Base-by-base conservation (phyloP, 176 grass and related monocot genomes). In the Elaeis guineensis region DNA sequence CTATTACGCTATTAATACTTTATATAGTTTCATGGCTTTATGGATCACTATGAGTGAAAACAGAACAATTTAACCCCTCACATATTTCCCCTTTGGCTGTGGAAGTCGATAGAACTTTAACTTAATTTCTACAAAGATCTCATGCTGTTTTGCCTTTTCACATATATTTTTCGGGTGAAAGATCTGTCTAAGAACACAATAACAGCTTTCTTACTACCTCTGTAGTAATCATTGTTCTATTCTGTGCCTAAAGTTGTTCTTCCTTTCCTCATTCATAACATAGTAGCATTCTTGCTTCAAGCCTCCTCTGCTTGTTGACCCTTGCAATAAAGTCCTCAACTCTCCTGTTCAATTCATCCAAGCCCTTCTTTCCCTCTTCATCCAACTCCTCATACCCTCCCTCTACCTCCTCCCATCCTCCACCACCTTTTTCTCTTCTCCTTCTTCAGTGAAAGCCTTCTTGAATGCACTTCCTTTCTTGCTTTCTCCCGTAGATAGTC, bases 271-370 rank as follows among this genome's bases (percentile, higher is more conserved):
- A 35, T 9, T 9, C 32, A 56, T 69, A 77, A 71, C 84, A 69
- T 78, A 80, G 72, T 67, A 80, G 67, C 74, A 82, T 80, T 59
- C 73, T 97, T 20, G 70, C 78, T 77, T 97, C 92, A 44, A 77
- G 25, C 69, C 72, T 88, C 75, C 92, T 91, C 55, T 97, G 81
- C 74, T 56, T 80, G 74, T 85, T 97, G 32, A 97, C 81, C 79
- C 69, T 97, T 55, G 92, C 80, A 64, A 97, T 97, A 82, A 88
- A 97, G 69, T 97, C 83, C 6, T 97, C 92, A 17, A 91, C 87
- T 83, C 85, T 97, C 72, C 71, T 75, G 69, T 91, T 69, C 66
- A 90, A 80, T 35, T 97, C 86, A 39, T 49, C 55, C 68, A 60
- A 51, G 17, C 77, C 74, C 16, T 72, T 73, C 32, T 62, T 68